Conservation (phyloP, 495 filamentous ascomycete genomes). For the Xylaria bambusicola region DNA sequence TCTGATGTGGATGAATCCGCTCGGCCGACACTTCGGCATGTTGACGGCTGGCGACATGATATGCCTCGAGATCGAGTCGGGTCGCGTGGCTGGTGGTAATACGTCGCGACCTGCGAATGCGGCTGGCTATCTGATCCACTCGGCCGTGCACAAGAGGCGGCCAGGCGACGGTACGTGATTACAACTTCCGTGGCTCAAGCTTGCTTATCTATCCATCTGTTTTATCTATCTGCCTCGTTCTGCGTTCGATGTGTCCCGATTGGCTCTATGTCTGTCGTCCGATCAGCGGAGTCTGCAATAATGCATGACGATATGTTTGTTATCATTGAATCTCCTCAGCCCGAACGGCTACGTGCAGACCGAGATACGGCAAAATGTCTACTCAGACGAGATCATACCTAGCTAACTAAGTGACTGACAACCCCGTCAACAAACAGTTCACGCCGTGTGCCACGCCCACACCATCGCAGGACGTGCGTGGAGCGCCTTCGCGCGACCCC, state of each 20-base stretch:
- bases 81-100: constrained; percentile 55
- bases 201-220: too few relatives aligned
- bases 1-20: constrained; percentile 69
- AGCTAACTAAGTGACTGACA: neutral
- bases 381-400: neutral
- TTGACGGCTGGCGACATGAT: constrained; percentile 56
- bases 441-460: constrained; percentile 60
- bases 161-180: constrained; percentile 49
- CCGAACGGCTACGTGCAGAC: constrained; percentile 7
- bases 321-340: too few relatives aligned
- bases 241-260: constrained; percentile 33
- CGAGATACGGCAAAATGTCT: neutral
- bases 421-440: constrained; percentile 26
- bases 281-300: too few relatives aligned
- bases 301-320: too few relatives aligned
- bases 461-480: constrained; percentile 55
- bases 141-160: constrained; percentile 56
- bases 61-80: constrained; percentile 54
- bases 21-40: constrained; percentile 58
- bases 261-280: neutral
- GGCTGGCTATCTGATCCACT: constrained; percentile 70
- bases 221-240: constrained; percentile 49
- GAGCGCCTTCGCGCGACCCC: constrained; percentile 52
- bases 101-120: constrained; percentile 56
- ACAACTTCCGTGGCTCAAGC: constrained; percentile 33